Base-by-base conservation (phyloP, 106 monocot species). In the Iris macrosiphon region DNA sequence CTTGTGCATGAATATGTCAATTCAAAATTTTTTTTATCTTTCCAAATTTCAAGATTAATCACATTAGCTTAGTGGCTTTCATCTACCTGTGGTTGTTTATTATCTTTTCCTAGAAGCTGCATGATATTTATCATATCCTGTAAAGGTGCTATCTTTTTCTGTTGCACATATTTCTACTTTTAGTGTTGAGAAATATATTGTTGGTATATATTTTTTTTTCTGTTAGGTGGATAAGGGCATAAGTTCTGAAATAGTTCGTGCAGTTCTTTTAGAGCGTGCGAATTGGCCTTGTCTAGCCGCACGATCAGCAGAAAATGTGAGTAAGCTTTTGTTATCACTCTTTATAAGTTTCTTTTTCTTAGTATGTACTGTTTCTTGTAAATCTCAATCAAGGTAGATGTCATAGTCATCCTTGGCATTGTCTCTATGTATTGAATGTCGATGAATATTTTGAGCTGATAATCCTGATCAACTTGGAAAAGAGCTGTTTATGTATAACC, bases 251-350 rank as follows among this genome's bases (percentile, higher is more conserved):
- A 80, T 85, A 50, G 76, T 85, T 27, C 75, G 76, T 53, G 76
- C 85, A 6, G 55, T 85, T 19, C 75, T 85, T 59, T 66, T 61
- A 25, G 85, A 85, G 58, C 79, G 85, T 59, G 63, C 69, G 57
- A 76, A 80, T 58, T 76, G 68, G 42, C 85, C 85, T 65, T 79
- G n/a, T 66, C 61, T 85, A 13, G 80, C 85, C 41, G 72, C 85
- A 44, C 65, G 48, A 69, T 80, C 85, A 59, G 80, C 79, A 33
- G 42, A 46, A 7, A 69, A 85, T 37, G 85, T 85, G 72, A 61
- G 75, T 49, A 18, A 52, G 43, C 50, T 43, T 25, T 40, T 1
- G 16, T 39, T 17, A 47, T 37, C 47, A 10, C n/a, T 50, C 49
- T 19, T 56, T 42, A 18, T 3, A 54, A 24, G 1, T 38, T 29